These are phyloP conservation scores for Rubroboletus satanas DNA, from an alignment of 768 basidiomycete genomes.

Conservation along the genomic window DNA sequence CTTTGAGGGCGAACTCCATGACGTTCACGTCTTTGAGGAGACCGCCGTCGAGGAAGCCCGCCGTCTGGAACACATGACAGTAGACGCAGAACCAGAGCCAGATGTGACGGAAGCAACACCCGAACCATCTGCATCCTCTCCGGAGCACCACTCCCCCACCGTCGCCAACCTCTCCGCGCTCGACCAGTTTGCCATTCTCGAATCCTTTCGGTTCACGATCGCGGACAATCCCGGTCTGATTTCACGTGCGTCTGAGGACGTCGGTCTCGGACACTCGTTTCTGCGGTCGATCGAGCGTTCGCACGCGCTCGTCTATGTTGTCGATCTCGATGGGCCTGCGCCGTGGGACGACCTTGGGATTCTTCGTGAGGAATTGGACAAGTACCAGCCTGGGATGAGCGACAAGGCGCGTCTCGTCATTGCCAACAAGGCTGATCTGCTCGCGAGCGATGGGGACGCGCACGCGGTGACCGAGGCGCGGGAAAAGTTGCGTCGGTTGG, in stretches of 20 bases:
- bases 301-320: slow-evolving; percentile 84
- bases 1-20: slow-evolving; percentile 58
- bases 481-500: slow-evolving; percentile 52
- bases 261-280: slow-evolving; percentile 93
- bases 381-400: slow-evolving; percentile 76
- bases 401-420: slow-evolving; percentile 74
- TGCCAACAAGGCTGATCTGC: slow-evolving; percentile 92
- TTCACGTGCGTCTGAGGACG: slow-evolving; percentile 76
- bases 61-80: slow-evolving; percentile 34
- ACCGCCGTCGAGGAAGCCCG: slow-evolving; percentile 52
- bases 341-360: slow-evolving; percentile 77
- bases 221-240: slow-evolving; percentile 97
- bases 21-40: slow-evolving; percentile 58
- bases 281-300: slow-evolving; percentile 91
- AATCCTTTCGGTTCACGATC: slow-evolving; percentile 87
- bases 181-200: slow-evolving; percentile 55
- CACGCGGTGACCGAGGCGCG: slow-evolving; percentile 50
- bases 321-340: slow-evolving; percentile 72
- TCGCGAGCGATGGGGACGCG: slow-evolving; percentile 48
- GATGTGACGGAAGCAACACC: neutral
- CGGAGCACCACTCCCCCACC: neutral
- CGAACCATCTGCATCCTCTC: neutral
- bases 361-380: slow-evolving; percentile 79
- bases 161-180: slow-evolving; percentile 19
- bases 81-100: slow-evolving; percentile 29